Percentiles rank a stretch among this genome's conserved stretches.
These are phyloP conservation scores for Lentinula sp. DNA, from an alignment of 768 basidiomycete genomes.

Conservation along the genomic window DNA sequence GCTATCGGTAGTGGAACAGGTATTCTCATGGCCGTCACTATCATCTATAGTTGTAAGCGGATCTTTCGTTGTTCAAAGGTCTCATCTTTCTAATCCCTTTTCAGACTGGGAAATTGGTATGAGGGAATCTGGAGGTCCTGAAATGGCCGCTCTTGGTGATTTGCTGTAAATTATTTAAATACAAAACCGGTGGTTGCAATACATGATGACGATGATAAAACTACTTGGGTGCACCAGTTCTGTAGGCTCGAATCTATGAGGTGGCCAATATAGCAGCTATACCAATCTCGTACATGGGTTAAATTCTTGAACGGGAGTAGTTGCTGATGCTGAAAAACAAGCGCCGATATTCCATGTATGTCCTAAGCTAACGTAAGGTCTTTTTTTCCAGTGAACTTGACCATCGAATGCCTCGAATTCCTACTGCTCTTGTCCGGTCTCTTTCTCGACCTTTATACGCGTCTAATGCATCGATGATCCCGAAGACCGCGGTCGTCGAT, in stretches of 20 bases:
- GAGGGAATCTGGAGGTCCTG: conserved; percentile 79
- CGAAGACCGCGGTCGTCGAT: neutral
- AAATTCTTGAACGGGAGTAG: no score
- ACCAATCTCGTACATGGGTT: no score
- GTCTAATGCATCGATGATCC: neutral
- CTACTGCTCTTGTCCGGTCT: neutral
- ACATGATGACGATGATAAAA: no score
- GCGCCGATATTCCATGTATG: neutral
- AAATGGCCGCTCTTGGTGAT: conserved; percentile 77
- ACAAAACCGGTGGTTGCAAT: neutral
- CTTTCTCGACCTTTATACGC: neutral
- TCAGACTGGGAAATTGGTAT: conserved; percentile 95
- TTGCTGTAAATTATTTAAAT: conserved; percentile 41
- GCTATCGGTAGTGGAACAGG: conserved; percentile 94
- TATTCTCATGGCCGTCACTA: conserved; percentile 97
- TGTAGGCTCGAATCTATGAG: no score
- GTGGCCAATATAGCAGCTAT: no score
- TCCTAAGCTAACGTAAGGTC: no score
- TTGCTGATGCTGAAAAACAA: no score
- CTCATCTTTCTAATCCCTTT: conserved; percentile 7
- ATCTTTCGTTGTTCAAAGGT: neutral
- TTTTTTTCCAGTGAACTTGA: neutral
- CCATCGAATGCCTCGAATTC: conserved; percentile 1
- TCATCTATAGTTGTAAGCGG: conserved; percentile 83
- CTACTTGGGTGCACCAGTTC: no score